Evolutionary conservation across 1,284 basidiomycete species (phyloP).

Genomic region (Entoloma clypeatum): DNA sequence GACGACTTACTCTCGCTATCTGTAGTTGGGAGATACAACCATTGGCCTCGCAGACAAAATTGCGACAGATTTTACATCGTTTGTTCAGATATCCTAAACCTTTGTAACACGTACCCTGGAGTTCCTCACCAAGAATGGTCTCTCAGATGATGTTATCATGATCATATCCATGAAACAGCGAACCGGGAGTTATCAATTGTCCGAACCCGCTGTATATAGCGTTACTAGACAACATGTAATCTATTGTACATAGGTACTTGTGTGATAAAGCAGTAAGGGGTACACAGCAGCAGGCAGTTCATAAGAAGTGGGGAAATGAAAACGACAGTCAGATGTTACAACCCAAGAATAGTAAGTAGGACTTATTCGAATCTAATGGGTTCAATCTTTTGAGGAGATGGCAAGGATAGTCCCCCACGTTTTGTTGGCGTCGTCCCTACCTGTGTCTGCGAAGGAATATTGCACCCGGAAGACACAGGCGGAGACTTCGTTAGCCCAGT

Average conservation of each 20-base stretch:
- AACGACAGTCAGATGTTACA: constrained; percentile 10
- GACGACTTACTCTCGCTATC: constrained; percentile 4
- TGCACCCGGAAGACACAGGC: constrained; percentile 22
- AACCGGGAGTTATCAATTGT: no score
- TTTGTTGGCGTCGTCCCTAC: constrained; percentile 25
- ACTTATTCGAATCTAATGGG: constrained; percentile 32
- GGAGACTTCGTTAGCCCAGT: constrained; percentile 48
- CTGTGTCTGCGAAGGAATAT: constrained; percentile 16
- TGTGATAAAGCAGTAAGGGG: no score
- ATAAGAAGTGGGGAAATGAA: background rate
- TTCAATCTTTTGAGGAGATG: constrained; percentile 35
- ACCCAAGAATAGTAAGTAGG: constrained; percentile 1
- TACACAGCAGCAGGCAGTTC: constrained; percentile 6
- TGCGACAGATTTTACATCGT: constrained; percentile 12
- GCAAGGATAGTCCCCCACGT: constrained; percentile 28
- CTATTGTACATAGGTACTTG: no score
- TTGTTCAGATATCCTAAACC: no score
- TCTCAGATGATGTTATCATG: no score
- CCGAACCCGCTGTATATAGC: no score
- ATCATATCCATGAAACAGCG: no score
- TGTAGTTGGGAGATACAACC: constrained; percentile 33
- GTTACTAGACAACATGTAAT: no score
- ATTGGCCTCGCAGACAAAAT: constrained; percentile 11
- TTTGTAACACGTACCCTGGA: no score
- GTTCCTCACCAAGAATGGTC: no score